These are phyloP conservation scores for Rhodotorula toruloides DNA, from an alignment of 768 basidiomycete species.

Conservation along the genomic window DNA sequence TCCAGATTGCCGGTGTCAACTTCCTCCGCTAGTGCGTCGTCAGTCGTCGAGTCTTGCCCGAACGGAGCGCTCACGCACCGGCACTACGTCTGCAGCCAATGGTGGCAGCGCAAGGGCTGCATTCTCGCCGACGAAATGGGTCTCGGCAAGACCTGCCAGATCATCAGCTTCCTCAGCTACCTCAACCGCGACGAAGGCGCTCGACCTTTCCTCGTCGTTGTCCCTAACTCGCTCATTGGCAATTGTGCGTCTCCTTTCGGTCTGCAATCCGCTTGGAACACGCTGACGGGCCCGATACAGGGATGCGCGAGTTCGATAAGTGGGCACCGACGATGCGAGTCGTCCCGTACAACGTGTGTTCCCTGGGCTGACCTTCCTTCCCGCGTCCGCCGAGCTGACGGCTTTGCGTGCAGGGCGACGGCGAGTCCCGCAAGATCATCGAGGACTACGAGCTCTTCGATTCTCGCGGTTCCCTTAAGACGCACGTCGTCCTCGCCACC, in stretches of 20 bases:
- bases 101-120: conserved; percentile 77
- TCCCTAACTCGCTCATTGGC: conserved; percentile 91
- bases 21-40: conserved; percentile 42
- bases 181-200: conserved; percentile 57
- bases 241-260: conserved; percentile 49
- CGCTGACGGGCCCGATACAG: conserved; percentile 45
- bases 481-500: conserved; percentile 79
- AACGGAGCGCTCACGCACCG: too few relatives aligned
- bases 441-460: conserved; percentile 76
- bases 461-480: conserved; percentile 38
- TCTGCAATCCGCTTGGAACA: not conserved
- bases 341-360: conserved; percentile 59
- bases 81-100: conserved; percentile 65
- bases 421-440: conserved; percentile 71
- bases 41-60: not conserved
- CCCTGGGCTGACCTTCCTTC: not conserved
- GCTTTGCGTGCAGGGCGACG: conserved; percentile 57
- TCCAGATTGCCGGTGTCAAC: conserved; percentile 48
- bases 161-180: conserved; percentile 73
- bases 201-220: conserved; percentile 79
- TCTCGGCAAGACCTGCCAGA: conserved; percentile 77
- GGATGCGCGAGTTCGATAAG: conserved; percentile 81
- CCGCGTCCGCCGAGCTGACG: not conserved
- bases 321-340: conserved; percentile 62
- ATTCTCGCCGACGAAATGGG: conserved; percentile 95